These are phyloP conservation scores for Scheffersomyces lignosus DNA, from an alignment of 805 yeast species.

Conservation along the genomic window DNA sequence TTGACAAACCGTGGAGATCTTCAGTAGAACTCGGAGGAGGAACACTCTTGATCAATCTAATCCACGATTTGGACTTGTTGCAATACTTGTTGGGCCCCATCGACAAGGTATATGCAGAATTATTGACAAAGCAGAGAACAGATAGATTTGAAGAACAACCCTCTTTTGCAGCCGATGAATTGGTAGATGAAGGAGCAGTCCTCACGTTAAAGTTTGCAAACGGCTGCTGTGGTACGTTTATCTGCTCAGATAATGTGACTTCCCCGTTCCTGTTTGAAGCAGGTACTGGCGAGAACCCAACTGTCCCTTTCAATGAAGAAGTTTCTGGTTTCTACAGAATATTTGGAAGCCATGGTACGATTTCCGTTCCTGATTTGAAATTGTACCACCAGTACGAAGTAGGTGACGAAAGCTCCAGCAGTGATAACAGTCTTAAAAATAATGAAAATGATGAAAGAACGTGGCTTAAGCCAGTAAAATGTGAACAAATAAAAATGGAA, in stretches of 20 bases:
- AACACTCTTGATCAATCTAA: constrained; percentile 34
- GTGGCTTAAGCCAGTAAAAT: constrained; percentile 28
- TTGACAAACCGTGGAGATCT: constrained; percentile 34
- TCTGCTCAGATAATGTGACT: constrained; percentile 37
- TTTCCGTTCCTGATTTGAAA: constrained; percentile 37
- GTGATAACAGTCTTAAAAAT: constrained; percentile 10
- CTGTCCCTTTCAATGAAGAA: constrained; percentile 28
- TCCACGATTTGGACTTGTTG: constrained; percentile 40
- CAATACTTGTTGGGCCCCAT: constrained; percentile 41
- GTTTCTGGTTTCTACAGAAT: constrained; percentile 35
- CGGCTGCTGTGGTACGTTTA: constrained; percentile 37
- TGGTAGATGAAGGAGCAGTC: constrained; percentile 42
- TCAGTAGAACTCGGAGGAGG: constrained; percentile 33
- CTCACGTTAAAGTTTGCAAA: constrained; percentile 29
- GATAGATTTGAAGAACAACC: constrained; percentile 2
- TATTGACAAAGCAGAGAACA: constrained; percentile 27
- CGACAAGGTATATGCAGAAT: constrained; percentile 36
- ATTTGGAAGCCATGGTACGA: constrained; percentile 39
- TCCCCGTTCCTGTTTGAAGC: constrained; percentile 40
- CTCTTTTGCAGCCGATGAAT: constrained; percentile 7
- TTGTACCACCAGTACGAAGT: constrained; percentile 26
- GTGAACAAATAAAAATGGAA: constrained; percentile 18
- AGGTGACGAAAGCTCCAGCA: not conserved
- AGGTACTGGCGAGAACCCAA: constrained; percentile 43
- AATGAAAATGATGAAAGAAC: constrained; percentile 17